Evolutionary conservation across 192 early-diverging fungal species (phyloP).

Genomic region (Piromyces sp.): DNA sequence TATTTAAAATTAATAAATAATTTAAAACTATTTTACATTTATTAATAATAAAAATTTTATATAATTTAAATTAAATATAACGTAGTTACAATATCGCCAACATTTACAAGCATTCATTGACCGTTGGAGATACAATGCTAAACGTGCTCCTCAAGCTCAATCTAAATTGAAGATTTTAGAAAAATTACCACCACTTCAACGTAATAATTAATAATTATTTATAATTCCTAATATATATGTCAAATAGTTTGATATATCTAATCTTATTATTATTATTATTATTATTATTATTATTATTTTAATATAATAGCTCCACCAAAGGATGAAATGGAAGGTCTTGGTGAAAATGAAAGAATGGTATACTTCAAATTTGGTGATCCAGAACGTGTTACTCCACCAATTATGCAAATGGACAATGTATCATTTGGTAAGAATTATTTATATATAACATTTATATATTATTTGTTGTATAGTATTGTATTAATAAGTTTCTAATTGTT

Average conservation of each 20-base stretch:
- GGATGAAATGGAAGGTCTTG: slow-evolving; percentile 42
- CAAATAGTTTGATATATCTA: too few species aligned
- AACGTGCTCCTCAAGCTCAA: slow-evolving; percentile 79
- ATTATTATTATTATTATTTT: background rate
- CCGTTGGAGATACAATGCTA: slow-evolving; percentile 97
- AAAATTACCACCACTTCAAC: slow-evolving; percentile 79
- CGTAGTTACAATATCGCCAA: background rate
- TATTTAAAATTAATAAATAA: slow-evolving; percentile 64
- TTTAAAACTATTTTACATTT: background rate
- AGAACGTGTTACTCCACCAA: slow-evolving; percentile 85
- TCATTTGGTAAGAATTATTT: slow-evolving; percentile 27
- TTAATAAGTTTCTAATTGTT: too few species aligned
- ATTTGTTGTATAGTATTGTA: too few species aligned
- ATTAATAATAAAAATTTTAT: background rate
- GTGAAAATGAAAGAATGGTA: slow-evolving; percentile 44
- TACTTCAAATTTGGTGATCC: slow-evolving; percentile 86
- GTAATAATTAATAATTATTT: background rate
- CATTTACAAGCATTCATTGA: slow-evolving; percentile 69
- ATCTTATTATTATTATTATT: background rate
- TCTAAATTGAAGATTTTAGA: slow-evolving; percentile 95
- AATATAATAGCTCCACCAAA: slow-evolving; percentile 34
- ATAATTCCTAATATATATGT: too few species aligned
- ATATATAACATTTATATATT: too few species aligned
- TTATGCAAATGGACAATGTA: slow-evolving; percentile 85
- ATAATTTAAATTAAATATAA: too few species aligned